Percentiles rank a stretch among this genome's conserved stretches.
Evolutionary conservation across 2,329 filamentous ascomycete species (phyloP).

Genomic region (Xylariaceae sp.): DNA sequence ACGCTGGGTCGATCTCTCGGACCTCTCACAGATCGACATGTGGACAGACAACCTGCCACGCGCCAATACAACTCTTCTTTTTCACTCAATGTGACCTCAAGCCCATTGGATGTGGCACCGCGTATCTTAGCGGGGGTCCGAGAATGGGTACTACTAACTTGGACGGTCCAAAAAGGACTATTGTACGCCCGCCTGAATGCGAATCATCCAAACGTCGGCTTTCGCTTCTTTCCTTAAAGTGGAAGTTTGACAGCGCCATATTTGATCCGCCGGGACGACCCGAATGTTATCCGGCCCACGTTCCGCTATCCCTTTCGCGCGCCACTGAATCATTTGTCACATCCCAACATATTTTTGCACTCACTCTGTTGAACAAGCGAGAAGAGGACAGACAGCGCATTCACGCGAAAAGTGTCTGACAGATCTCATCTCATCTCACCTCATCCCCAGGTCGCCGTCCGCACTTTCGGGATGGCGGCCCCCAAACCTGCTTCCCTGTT

Average conservation of each 20-base stretch:
- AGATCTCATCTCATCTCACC: not conserved
- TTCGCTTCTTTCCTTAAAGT: not conserved
- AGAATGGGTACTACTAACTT: not conserved
- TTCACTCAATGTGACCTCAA: not conserved
- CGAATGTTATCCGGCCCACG: not conserved
- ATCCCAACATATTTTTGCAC: not conserved
- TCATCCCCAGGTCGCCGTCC: not conserved
- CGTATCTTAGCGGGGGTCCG: not conserved
- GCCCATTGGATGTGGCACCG: not conserved
- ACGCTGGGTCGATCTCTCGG: slow-evolving; percentile 24
- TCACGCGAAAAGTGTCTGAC: not conserved
- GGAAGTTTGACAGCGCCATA: not conserved
- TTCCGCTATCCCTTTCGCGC: not conserved
- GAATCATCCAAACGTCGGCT: not conserved
- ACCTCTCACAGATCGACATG: slow-evolving; percentile 32
- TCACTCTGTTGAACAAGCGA: not conserved
- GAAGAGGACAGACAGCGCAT: not conserved
- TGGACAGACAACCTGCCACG: slow-evolving; percentile 25
- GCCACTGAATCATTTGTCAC: slow-evolving; percentile 8
- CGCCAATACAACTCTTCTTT: slow-evolving; percentile 12
- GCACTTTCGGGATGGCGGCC: slow-evolving; percentile 7
- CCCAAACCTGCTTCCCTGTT: slow-evolving; percentile 10
- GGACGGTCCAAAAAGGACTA: not conserved
- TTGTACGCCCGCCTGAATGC: too few relatives aligned
- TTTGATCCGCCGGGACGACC: slow-evolving; percentile 4